Conservation (phyloP, 768 basidiomycete species). For the Hypholoma fasciculare region DNA sequence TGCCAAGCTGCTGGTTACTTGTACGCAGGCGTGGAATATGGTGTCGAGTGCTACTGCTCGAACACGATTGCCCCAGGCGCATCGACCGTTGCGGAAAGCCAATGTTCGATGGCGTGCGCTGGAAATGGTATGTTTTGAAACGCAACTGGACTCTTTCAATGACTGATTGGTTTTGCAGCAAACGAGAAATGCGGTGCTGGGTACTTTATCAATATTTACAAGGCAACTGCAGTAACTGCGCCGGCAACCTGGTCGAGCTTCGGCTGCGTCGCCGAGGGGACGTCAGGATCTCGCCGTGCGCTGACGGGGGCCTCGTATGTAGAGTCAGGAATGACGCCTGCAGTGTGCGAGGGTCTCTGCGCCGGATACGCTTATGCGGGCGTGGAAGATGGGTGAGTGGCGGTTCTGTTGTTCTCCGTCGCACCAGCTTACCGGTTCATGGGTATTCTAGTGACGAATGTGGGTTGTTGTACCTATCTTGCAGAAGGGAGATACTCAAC, state of each 20-base stretch:
- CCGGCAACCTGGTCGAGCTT: constrained; percentile 17
- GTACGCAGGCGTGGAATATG: constrained; percentile 33
- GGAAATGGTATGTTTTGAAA: constrained; percentile 25
- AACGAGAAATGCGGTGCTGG: constrained; percentile 29
- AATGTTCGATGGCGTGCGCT: constrained; percentile 32
- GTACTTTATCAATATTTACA: constrained; percentile 26
- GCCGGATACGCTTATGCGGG: constrained; percentile 25
- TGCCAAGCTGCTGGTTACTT: constrained; percentile 26
- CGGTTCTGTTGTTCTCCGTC: background rate
- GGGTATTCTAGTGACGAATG: background rate
- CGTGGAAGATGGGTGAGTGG: constrained; percentile 20
- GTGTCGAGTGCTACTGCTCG: constrained; percentile 32
- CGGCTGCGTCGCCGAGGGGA: constrained; percentile 31
- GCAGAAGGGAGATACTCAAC: background rate
- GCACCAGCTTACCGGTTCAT: background rate
- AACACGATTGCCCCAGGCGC: constrained; percentile 22
- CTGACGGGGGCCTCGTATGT: constrained; percentile 23
- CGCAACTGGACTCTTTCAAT: background rate
- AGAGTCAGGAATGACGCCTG: constrained; percentile 22
- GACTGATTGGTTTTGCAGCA: constrained; percentile 14
- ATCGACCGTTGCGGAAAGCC: constrained; percentile 15
- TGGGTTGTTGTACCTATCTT: background rate
- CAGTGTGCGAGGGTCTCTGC: constrained; percentile 23
- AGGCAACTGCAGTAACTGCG: constrained; percentile 8
- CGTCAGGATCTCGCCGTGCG: constrained; percentile 20